A percentile compares a stretch with the other conserved stretches of the same genome.
Conservation (phyloP, 331 rosid species). For the Arachis monticola region DNA sequence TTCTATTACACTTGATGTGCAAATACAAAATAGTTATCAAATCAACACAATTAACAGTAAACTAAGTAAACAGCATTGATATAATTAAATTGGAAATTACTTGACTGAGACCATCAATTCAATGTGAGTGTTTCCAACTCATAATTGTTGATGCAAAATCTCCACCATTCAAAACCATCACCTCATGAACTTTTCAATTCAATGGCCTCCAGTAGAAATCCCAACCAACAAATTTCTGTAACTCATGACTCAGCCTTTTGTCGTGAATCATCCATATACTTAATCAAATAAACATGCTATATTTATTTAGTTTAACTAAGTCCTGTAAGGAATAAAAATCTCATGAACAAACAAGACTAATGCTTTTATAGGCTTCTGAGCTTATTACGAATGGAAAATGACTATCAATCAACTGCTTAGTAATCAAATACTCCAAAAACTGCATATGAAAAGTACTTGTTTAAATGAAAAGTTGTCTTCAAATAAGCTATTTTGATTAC, state of each 20-base stretch:
- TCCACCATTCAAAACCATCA: conserved; percentile 20
- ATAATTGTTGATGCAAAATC: conserved; percentile 10
- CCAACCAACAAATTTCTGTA: conserved; percentile 25
- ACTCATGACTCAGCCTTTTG: conserved; percentile 30
- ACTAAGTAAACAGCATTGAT: conserved; percentile 1
- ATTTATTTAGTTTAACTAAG: conserved; percentile 13
- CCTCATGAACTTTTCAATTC: background rate
- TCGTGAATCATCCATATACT: conserved; percentile 42
- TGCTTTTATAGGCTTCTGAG: background rate
- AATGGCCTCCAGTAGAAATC: conserved; percentile 24
- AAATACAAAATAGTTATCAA: background rate
- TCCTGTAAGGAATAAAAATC: conserved; percentile 2
- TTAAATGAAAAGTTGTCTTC: no score
- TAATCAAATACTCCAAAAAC: no score
- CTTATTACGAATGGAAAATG: background rate
- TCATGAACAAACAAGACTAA: conserved; percentile 15
- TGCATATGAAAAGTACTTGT: no score
- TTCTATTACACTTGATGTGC: background rate
- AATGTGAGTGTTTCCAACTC: conserved; percentile 5
- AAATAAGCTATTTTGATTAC: no score
- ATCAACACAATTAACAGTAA: background rate
- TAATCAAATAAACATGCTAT: conserved; percentile 26
- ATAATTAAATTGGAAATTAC: conserved; percentile 7
- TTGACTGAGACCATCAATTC: background rate
- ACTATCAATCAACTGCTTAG: no score